Base-by-base conservation (phyloP, 768 basidiomycete species). In the Lactarius pseudohatsudake region DNA sequence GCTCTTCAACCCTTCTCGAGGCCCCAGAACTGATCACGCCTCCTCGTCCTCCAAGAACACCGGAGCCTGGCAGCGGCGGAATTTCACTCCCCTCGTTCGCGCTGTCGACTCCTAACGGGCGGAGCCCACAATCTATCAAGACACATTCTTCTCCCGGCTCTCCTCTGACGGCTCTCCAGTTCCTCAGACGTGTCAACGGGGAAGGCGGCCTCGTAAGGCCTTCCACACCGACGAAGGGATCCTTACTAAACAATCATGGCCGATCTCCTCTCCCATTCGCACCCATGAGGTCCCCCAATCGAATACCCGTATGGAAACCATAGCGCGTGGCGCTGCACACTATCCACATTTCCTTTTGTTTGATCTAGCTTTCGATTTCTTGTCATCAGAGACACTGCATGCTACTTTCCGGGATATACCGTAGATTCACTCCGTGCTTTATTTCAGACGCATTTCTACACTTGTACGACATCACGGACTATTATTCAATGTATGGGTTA, bases 141-240 rank as follows among this genome's bases (percentile, higher is more conserved):
- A 81, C 86, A 3, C 84, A 88, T 64, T 85, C 86, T 32, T 81
- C 81, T 1, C 83, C 86, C 40, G 87, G 88, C 16, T 92, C 92
- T 0, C 90, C 93, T 13, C 75, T 94, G 60, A 86, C 87, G 9
- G 85, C 94, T 1, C 77, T 96, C 56, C 92, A 96, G 74, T 95
- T 94, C 77, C 85, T 96, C 69, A 82, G 93, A 64, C 86, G 88
- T 57, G 94, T 90, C 45, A 89, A 90, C 47, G 79, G 78, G 32
- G 88, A 89, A 20, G 78, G 80, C 58, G 76, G 75, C 34, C 71
- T 81, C 4, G 72, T 84, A 60, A 84, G 87, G 62, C 84, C 89
- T 20, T 79, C 79, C 36, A 89, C 88, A 11, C 90, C 90, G n/a
- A 85, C 87, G 43, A 89, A 86, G 50, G 45, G 64, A 28, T 47